Evolutionary conservation across 129 eudicot species (phyloP).

Genomic region (Flaveria bidentis): DNA sequence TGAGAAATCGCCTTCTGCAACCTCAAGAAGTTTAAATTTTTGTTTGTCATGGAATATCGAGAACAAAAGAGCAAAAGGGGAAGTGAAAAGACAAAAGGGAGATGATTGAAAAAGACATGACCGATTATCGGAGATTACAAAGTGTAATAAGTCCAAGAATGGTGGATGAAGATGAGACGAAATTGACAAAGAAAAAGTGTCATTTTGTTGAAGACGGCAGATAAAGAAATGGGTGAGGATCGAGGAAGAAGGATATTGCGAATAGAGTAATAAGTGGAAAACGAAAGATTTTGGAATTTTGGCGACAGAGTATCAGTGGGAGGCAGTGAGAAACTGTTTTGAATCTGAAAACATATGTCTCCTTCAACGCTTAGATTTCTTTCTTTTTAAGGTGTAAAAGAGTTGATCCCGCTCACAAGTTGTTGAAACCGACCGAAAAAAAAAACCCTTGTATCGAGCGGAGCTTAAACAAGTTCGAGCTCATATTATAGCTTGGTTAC

Average conservation of each 20-base stretch:
- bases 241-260: slow-evolving; percentile 10
- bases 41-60: slow-evolving; percentile 20
- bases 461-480: too few species aligned
- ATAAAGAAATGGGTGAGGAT: slow-evolving; percentile 1
- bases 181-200: slow-evolving; percentile 2
- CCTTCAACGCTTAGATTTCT: too few species aligned
- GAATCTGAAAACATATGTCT: too few species aligned
- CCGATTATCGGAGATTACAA: slow-evolving; percentile 32
- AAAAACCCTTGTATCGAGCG: too few species aligned
- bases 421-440: too few species aligned
- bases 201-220: slow-evolving; percentile 38
- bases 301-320: too few species aligned
- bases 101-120: slow-evolving; percentile 26
- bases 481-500: too few species aligned
- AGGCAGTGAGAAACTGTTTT: too few species aligned
- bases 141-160: slow-evolving; percentile 7
- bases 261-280: too few species aligned
- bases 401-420: too few species aligned
- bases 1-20: slow-evolving; percentile 9
- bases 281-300: too few species aligned
- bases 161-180: background rate
- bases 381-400: too few species aligned
- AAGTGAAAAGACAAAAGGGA: slow-evolving; percentile 36
- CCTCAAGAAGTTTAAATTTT: background rate
- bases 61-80: slow-evolving; percentile 25